Conservation (phyloP, 2,329 filamentous ascomycete genomes). For the Trichoderma sp. region DNA sequence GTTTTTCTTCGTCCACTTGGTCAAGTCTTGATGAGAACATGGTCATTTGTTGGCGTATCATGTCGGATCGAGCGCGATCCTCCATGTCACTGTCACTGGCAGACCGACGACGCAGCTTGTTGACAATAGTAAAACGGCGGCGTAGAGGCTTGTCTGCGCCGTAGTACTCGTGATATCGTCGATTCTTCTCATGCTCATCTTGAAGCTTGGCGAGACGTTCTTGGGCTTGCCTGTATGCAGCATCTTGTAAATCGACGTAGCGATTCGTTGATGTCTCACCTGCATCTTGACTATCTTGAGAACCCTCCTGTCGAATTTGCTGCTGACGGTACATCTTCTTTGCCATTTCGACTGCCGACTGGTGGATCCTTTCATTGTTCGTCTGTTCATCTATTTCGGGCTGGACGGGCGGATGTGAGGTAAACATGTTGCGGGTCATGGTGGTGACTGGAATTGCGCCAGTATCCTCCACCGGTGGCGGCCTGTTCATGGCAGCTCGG, state of each 20-base stretch:
- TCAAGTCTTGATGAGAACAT: slow-evolving; percentile 68
- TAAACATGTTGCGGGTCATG: slow-evolving; percentile 75
- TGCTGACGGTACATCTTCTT: slow-evolving; percentile 79
- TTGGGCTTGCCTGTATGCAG: slow-evolving; percentile 81
- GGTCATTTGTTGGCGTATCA: slow-evolving; percentile 78
- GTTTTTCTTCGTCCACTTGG: slow-evolving; percentile 71
- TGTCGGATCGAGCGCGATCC: slow-evolving; percentile 68
- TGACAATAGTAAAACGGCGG: slow-evolving; percentile 52
- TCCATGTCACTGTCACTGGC: slow-evolving; percentile 67
- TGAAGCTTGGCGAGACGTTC: slow-evolving; percentile 81
- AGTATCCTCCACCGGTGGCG: slow-evolving; percentile 53
- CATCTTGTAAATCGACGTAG: slow-evolving; percentile 73
- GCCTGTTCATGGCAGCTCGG: slow-evolving; percentile 49
- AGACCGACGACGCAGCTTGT: slow-evolving; percentile 62
- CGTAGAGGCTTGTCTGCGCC: slow-evolving; percentile 47
- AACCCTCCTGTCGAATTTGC: slow-evolving; percentile 59
- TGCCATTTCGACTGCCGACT: slow-evolving; percentile 87
- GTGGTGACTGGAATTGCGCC: slow-evolving; percentile 69
- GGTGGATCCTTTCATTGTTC: slow-evolving; percentile 70
- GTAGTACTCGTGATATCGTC: slow-evolving; percentile 76
- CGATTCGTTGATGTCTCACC: slow-evolving; percentile 47
- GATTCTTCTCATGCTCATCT: slow-evolving; percentile 63
- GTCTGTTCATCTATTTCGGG: slow-evolving; percentile 73
- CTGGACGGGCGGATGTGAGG: slow-evolving; percentile 70
- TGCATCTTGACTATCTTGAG: slow-evolving; percentile 43